phyloP scores from a whole-genome alignment of 2,329 filamentous ascomycete species.

The Botrytis medusae region DNA sequence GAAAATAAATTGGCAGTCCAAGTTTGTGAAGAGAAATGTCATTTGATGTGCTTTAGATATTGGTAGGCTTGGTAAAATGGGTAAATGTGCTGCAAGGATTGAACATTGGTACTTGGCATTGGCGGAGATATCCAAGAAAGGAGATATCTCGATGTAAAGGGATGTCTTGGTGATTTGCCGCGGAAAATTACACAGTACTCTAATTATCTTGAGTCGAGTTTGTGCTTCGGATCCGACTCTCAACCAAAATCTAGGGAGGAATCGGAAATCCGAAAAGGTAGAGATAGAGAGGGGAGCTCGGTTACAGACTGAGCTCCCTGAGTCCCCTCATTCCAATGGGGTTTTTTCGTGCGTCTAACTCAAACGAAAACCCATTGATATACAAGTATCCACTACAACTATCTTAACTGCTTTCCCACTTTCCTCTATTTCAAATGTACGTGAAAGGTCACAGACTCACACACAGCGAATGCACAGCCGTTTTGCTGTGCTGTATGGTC shows the following conservation, averaged over 20 bases:
- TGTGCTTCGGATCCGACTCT: neutral
- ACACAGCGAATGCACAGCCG: neutral
- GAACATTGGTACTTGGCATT: neutral
- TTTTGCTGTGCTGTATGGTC: neutral
- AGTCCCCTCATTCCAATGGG: constrained; percentile 4
- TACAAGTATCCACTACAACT: neutral
- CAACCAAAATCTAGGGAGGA: neutral
- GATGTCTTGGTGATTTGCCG: neutral
- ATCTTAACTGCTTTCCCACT: neutral
- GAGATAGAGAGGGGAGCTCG: neutral
- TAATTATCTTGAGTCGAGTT: neutral
- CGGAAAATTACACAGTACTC: neutral
- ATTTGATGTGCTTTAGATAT: neutral
- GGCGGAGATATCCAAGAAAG: neutral
- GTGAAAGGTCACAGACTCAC: constrained; percentile 4
- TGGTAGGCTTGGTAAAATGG: neutral
- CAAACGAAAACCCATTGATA: neutral
- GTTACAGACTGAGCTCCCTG: neutral
- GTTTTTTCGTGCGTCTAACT: neutral
- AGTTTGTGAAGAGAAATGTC: neutral
- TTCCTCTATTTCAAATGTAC: neutral
- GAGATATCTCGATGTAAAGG: neutral
- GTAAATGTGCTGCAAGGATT: neutral
- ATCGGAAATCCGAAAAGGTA: neutral
- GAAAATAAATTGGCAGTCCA: neutral